phyloP scores from a whole-genome alignment of 2,329 filamentous ascomycete genomes.

The Apiospora marii region DNA sequence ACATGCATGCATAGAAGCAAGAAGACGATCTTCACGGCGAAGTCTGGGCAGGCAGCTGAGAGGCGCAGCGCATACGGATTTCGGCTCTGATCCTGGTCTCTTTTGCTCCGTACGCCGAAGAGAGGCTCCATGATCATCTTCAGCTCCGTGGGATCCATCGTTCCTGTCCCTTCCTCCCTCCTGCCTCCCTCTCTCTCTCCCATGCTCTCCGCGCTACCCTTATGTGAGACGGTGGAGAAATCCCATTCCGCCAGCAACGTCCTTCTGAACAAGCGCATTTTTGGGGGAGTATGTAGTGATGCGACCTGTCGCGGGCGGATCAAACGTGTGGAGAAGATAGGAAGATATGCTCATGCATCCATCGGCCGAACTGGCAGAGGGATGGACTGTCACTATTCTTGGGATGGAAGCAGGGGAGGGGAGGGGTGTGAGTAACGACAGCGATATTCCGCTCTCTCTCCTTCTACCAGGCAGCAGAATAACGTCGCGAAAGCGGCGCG shows the following conservation, averaged over 20 bases:
- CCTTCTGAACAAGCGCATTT: neutral
- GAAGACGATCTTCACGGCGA: neutral
- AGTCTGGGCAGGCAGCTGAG: neutral
- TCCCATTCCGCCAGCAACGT: neutral
- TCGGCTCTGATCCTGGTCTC: neutral
- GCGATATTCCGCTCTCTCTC: neutral
- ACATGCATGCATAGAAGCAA: neutral
- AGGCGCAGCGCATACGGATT: neutral
- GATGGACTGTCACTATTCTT: neutral
- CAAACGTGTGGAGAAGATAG: neutral
- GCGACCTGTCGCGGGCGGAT: neutral
- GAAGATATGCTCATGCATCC: neutral
- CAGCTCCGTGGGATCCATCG: neutral
- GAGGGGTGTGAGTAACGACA: neutral
- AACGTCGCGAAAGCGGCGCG: neutral
- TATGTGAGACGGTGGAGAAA: conserved; percentile 5
- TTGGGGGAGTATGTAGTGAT: neutral
- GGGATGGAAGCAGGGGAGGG: neutral
- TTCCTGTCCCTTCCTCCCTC: neutral
- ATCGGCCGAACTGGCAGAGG: neutral
- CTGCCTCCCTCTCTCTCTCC: neutral
- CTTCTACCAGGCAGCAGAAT: neutral
- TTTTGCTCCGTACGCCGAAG: neutral
- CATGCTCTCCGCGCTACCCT: neutral
- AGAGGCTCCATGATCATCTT: neutral